Evolutionary conservation across 352 stramenopile species (phyloP).

Genomic region (Phytopythium helicoides): DNA sequence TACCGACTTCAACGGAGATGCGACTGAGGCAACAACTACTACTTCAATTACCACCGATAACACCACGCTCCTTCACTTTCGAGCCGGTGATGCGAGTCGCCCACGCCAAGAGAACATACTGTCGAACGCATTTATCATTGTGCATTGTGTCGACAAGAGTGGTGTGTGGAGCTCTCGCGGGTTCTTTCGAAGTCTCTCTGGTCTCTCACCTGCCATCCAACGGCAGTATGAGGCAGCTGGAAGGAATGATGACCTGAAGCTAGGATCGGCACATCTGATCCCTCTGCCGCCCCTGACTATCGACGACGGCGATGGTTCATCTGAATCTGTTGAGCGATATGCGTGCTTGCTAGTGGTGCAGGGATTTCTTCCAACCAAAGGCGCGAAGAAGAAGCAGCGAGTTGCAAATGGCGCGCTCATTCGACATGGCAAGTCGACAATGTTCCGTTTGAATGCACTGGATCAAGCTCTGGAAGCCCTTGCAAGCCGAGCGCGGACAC

Average conservation of each 20-base stretch:
- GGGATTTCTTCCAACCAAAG: constrained; percentile 33
- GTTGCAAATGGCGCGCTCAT: constrained; percentile 25
- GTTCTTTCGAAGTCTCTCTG: constrained; percentile 68
- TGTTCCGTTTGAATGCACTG: constrained; percentile 63
- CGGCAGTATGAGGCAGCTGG: constrained; percentile 60
- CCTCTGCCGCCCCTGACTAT: constrained; percentile 18
- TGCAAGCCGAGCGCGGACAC: constrained; percentile 23
- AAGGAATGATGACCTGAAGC: constrained; percentile 61
- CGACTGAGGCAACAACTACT: too few relatives aligned
- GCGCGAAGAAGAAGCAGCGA: constrained; percentile 50
- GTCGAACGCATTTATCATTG: constrained; percentile 36
- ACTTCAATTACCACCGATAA: constrained; percentile 6
- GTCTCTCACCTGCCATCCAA: constrained; percentile 47
- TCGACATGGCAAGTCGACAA: constrained; percentile 58
- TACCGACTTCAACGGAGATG: constrained; percentile 7
- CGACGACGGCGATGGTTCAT: constrained; percentile 3
- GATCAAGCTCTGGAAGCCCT: constrained; percentile 43
- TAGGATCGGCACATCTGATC: constrained; percentile 71
- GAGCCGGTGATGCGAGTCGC: constrained; percentile 55
- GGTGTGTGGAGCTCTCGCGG: constrained; percentile 66
- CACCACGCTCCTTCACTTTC: constrained; percentile 36
- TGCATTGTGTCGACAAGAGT: constrained; percentile 79
- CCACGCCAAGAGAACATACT: constrained; percentile 21
- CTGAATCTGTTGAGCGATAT: constrained; percentile 23
- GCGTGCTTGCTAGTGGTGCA: constrained; percentile 76